Evolutionary conservation across 495 filamentous ascomycete genomes (phyloP).

Genomic region (Tuber melanosporum): DNA sequence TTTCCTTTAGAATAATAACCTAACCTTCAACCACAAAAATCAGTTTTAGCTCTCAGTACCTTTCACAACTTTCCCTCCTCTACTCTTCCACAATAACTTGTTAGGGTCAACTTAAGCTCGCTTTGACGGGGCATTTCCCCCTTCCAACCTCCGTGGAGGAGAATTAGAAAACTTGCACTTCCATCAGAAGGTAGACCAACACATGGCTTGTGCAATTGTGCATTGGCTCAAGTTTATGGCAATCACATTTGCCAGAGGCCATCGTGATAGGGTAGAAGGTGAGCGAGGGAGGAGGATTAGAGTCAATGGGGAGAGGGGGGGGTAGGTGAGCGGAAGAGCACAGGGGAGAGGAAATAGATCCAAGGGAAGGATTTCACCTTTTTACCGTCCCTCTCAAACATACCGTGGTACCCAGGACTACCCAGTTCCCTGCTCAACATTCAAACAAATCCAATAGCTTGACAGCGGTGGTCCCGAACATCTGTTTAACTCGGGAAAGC

Average conservation of each 20-base stretch:
- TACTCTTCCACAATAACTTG: neutral
- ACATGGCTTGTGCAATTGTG: constrained; percentile 2
- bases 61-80: neutral
- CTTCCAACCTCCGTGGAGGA: neutral
- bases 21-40: neutral
- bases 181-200: neutral
- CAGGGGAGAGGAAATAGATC: neutral
- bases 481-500: neutral
- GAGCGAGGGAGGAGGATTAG: neutral
- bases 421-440: neutral
- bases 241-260: neutral
- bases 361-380: neutral
- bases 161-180: neutral
- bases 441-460: neutral
- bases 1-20: neutral
- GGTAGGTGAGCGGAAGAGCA: neutral
- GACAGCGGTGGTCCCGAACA: neutral
- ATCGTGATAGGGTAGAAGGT: neutral
- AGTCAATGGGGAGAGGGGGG: neutral
- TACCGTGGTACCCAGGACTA: neutral
- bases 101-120: neutral
- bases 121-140: neutral
- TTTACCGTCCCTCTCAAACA: neutral
- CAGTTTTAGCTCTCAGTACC: neutral
- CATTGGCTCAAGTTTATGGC: constrained; percentile 3